Evolutionary conservation across 108 stramenopile species (phyloP).

Genomic region (Nitzschia sp.): DNA sequence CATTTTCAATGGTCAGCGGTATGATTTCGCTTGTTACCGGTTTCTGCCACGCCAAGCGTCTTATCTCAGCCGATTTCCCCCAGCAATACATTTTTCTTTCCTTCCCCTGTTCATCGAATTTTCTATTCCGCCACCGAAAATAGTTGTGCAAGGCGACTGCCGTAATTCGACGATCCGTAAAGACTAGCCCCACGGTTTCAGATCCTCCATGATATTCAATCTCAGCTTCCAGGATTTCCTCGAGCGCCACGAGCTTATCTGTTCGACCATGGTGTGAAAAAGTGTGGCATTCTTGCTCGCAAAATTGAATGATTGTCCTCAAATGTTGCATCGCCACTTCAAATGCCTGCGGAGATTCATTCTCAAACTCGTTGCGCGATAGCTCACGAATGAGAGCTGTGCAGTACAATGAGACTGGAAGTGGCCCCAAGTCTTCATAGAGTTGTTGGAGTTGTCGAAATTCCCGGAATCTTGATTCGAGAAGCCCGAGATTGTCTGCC

Average conservation of each 20-base stretch:
- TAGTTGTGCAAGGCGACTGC: conserved; percentile 56
- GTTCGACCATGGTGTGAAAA: conserved; percentile 34
- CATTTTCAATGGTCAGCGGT: not conserved
- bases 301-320: conserved; percentile 19
- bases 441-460: conserved; percentile 46
- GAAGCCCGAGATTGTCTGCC: conserved; percentile 29
- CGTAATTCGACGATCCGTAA: conserved; percentile 58
- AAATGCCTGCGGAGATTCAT: conserved; percentile 45
- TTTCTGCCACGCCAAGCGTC: not conserved
- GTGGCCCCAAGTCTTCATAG: conserved; percentile 54
- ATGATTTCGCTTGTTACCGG: not conserved
- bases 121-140: conserved; percentile 28
- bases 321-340: conserved; percentile 31
- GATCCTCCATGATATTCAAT: conserved; percentile 23
- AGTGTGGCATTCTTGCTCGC: conserved; percentile 19
- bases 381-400: conserved; percentile 35
- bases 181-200: conserved; percentile 52
- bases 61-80: not conserved
- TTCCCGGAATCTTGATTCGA: conserved; percentile 44
- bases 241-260: conserved; percentile 48
- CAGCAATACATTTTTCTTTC: not conserved
- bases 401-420: conserved; percentile 32
- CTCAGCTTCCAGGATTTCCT: conserved; percentile 35
- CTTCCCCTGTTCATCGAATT: not conserved
- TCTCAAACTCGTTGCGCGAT: conserved; percentile 47